phyloP scores from a whole-genome alignment of 164 flowering plant genomes.

The Dillenia turbinata region DNA sequence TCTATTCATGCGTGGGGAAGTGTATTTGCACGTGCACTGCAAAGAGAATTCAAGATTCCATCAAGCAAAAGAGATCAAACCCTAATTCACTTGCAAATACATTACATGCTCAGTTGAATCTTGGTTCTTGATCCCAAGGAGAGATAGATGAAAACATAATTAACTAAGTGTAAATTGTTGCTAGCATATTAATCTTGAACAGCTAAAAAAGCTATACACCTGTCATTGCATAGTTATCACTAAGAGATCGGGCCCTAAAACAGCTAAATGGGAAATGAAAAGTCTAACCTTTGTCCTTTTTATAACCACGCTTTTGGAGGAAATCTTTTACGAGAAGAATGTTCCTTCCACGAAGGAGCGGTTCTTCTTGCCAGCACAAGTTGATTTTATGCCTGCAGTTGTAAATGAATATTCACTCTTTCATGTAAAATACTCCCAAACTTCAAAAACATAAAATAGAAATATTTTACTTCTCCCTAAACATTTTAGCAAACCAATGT shows the following conservation, averaged over 20 bases:
- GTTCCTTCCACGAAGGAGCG: constrained; percentile 48
- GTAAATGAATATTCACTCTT: neutral
- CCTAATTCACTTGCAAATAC: too few species aligned
- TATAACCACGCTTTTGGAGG: constrained; percentile 23
- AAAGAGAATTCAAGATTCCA: too few species aligned
- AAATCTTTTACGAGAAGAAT: constrained; percentile 44
- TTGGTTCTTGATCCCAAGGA: too few species aligned
- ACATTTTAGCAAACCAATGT: neutral
- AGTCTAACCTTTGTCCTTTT: constrained; percentile 37
- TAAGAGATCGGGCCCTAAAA: neutral
- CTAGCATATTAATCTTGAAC: too few species aligned
- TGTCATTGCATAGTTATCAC: too few species aligned
- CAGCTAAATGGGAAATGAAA: neutral
- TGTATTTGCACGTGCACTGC: too few species aligned
- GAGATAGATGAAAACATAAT: too few species aligned
- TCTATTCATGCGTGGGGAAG: too few species aligned
- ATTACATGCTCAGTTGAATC: too few species aligned
- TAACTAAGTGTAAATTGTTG: too few species aligned
- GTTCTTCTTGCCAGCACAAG: constrained; percentile 28
- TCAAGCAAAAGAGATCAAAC: too few species aligned
- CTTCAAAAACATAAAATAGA: neutral
- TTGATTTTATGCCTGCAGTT: constrained; percentile 44
- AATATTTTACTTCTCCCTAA: neutral
- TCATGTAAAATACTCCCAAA: neutral
- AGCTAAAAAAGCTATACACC: too few species aligned